Evolutionary conservation across 2,329 filamentous ascomycete genomes (phyloP), one percentile per base, ranked within the genome.

Genomic region (Clarireedia monteithiana): DNA sequence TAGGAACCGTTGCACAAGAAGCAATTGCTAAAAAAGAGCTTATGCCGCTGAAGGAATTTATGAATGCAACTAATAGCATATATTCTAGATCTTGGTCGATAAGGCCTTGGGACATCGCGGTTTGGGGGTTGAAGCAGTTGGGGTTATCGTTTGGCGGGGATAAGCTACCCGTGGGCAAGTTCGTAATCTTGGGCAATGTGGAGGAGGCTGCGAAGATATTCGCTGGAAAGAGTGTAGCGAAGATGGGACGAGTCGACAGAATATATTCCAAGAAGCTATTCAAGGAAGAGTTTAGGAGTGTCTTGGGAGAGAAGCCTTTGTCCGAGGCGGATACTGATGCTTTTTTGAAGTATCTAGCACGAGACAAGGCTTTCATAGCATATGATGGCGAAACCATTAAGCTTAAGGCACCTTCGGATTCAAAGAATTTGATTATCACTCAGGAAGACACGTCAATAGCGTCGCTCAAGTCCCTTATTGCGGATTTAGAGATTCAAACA

Each of bases 361-460:
- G 88, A 51, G 88, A 92, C 68, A 84, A 83, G 66, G 74, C 73
- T 6, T 63, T 77, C 40, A 72, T 84, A 36, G 76, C 73, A 50
- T 83, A 77, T 63, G 84, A 90, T 65, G 82, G 80, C 4, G 72
- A 83, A 61, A 89, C 84, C 0, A 79, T 99, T 63, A 91, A 88
- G 68, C 85, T 97, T 69, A 86, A 82, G 64, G 71, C 72, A 0
- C 68, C 78, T 76, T 3, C 77, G 81, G 51, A 71, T 74, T 46
- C 64, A 0, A 62, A 67, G 9, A 26, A 6, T 4, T 45, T 14
- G 1, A 66, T 71, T 1, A 85, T 97, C 61, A 88, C 88, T 0
- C 75, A 84, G 56, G 86, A 95, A 64, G 94, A 99, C 72, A 75
- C 77, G 4, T 87, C 89, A 0, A 89, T 96, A 60, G 91, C 91